These are phyloP conservation scores for Globisporangium iwayamae DNA, from an alignment of 352 stramenopile species.

Conservation along the genomic window DNA sequence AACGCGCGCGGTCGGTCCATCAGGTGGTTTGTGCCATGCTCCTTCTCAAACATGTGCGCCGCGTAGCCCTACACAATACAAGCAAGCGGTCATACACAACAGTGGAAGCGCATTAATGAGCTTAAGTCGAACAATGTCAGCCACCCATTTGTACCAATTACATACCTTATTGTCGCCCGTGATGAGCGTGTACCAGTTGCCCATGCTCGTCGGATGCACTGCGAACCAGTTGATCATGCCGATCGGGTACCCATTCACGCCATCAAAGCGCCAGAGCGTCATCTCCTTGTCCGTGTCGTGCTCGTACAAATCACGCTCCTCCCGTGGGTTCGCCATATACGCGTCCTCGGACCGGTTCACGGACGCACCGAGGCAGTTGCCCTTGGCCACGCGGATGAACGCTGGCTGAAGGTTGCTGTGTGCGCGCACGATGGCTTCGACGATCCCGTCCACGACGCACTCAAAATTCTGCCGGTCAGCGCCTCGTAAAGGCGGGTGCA, in stretches of 20 bases:
- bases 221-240: slow-evolving; percentile 94
- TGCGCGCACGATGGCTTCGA: slow-evolving; percentile 75
- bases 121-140: not conserved
- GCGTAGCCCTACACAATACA: slow-evolving; percentile 58
- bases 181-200: slow-evolving; percentile 92
- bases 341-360: slow-evolving; percentile 89
- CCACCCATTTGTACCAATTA: not conserved
- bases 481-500: slow-evolving; percentile 71
- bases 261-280: slow-evolving; percentile 86
- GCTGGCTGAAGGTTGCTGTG: slow-evolving; percentile 70
- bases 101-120: not conserved
- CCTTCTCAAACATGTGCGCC: slow-evolving; percentile 84
- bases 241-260: slow-evolving; percentile 74
- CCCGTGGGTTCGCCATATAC: slow-evolving; percentile 86
- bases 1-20: slow-evolving; percentile 84
- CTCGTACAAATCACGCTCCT: slow-evolving; percentile 75
- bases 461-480: slow-evolving; percentile 86
- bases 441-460: slow-evolving; percentile 86
- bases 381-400: slow-evolving; percentile 57
- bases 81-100: not conserved
- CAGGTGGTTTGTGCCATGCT: slow-evolving; percentile 75
- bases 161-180: slow-evolving; percentile 90
- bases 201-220: slow-evolving; percentile 92
- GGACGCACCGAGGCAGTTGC: slow-evolving; percentile 66
- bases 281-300: slow-evolving; percentile 92